Base-by-base conservation (phyloP, 129 eudicot species). In the Ambrosia trifida region DNA sequence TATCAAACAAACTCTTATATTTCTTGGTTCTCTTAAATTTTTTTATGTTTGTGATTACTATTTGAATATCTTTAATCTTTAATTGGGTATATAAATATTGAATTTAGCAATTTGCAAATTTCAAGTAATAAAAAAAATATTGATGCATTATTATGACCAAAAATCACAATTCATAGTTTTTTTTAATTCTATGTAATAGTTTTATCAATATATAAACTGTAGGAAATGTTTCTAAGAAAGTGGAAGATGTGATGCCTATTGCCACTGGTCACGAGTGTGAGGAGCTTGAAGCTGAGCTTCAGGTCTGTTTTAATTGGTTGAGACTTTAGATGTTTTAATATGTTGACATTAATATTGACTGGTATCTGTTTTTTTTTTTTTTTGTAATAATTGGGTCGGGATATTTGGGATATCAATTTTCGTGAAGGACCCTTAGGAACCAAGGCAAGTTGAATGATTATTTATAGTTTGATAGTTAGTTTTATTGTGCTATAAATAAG, bases 341-440 rank as follows among this genome's bases (percentile, higher is more conserved):
- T 33, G 64, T 3, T 65, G 1, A 31, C 32, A 41, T 63, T 5
- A 64, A 18, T 33, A 58, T 57, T 44, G 30, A 72, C 32, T 72
- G 56, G n/a, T 72, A 11, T 33, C 35, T 60, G 33, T 61, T 49
- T 32, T 57, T 30, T 49, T 32, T 57, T 30, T 67, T 24, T 24
- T 24, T 0, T 24, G 28, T 24, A 24, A 63, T 66, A 7, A 45
- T 33, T 36, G 88, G 88, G 88, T 57, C 74, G 80, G 12, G 75
- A 80, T 35, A 69, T 83, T 76, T 77, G 80, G 77, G 88, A 80
- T 31, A 83, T 83, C 49, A 83, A 83, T 76, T 78, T 76, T 63
- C 88, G 85, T 11, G 78, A 53, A 45, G 88, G 88, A 49, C 82
- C 83, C 4, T 83, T 80, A 57, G 88, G 88, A 18, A 83, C 82